Base-by-base conservation (phyloP, 2,329 filamentous ascomycete genomes). In the Dothideomycetidae sp. region DNA sequence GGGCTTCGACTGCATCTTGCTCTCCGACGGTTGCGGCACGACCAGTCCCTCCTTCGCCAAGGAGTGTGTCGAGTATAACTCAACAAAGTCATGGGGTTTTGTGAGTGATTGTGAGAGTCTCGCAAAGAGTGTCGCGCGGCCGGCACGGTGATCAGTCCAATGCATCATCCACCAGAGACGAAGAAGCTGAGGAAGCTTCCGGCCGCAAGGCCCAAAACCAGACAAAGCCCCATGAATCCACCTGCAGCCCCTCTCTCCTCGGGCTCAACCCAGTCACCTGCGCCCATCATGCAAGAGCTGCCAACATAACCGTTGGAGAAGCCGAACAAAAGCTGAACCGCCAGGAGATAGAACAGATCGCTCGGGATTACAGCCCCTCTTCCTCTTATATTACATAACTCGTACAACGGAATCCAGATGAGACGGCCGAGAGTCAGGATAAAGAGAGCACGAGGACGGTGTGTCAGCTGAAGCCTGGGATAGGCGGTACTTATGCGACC, bases 131-230 rank as follows among this genome's bases (percentile, higher is more conserved):
- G 53, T 52, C 5, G 34, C 46, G 3, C 26, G 31, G 15, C 19
- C 14, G 19, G 13, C 10, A 15, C 16, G 17, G 16, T 29, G 26
- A 28, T 26, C 5, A 36, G 36, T 5, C 34, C 11, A 31, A 33
- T 14, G 5, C 26, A 29, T 50, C 40, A 46, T 4, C 50, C 49
- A n/a, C n/a, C n/a, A 34, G 77, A 70, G 44, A 74, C 73, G 7
- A 75, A 67, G 58, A 96, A 98, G 56, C 86, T 96, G 54, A 92
- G 57, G 50, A 96, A 58, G 60, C 88, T 96, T n/a, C 90, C 90
- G 15, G 69, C 67, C 2, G 84, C 73, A 58, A 96, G 60, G 0
- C 90, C 90, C 4, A 72, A 74, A 12, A 94, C 82, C n/a, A 96
- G 71, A 56, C 79, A 84, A 45, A 94, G 58, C 3, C 81, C 80